phyloP scores from a whole-genome alignment of 768 basidiomycete genomes.

The Paxillus rubicundulus region DNA sequence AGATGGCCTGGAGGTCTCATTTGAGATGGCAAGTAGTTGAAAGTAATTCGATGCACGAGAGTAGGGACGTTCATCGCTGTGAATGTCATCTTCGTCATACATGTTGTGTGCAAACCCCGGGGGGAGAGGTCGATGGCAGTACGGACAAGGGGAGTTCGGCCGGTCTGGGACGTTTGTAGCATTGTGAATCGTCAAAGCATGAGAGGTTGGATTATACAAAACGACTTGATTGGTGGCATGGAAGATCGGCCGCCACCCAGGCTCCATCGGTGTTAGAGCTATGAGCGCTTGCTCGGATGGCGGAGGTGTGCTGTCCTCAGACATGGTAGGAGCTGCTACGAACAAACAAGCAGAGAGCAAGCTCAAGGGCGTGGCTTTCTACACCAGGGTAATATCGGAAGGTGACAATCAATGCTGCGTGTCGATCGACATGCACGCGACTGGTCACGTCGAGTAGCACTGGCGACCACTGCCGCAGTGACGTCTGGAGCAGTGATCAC shows the following conservation, averaged over 20 bases:
- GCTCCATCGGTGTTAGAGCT: constrained; percentile 21
- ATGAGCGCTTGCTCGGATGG: constrained; percentile 33
- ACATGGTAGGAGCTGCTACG: constrained; percentile 16
- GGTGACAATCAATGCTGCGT: constrained; percentile 4
- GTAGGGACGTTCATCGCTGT: constrained; percentile 41
- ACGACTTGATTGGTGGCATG: constrained; percentile 86
- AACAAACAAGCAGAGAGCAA: background rate
- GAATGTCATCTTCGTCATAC: constrained; percentile 25
- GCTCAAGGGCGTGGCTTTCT: background rate
- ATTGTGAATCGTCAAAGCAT: constrained; percentile 67
- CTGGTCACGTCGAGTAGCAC: background rate
- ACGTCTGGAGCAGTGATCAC: too few relatives aligned
- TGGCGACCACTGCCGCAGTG: too few relatives aligned
- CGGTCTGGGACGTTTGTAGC: constrained; percentile 29
- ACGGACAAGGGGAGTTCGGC: constrained; percentile 53
- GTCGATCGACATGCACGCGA: constrained; percentile 5
- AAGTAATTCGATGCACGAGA: constrained; percentile 77
- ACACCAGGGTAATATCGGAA: constrained; percentile 1
- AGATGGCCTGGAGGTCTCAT: constrained; percentile 56
- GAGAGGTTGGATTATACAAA: constrained; percentile 81
- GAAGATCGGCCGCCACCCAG: constrained; percentile 75
- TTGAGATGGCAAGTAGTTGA: constrained; percentile 68
- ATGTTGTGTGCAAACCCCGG: constrained; percentile 37
- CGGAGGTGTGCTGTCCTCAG: constrained; percentile 31
- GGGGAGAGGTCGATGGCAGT: constrained; percentile 65